Conservation (phyloP, 2,329 filamentous ascomycete genomes). For the Diaporthe helianthi region DNA sequence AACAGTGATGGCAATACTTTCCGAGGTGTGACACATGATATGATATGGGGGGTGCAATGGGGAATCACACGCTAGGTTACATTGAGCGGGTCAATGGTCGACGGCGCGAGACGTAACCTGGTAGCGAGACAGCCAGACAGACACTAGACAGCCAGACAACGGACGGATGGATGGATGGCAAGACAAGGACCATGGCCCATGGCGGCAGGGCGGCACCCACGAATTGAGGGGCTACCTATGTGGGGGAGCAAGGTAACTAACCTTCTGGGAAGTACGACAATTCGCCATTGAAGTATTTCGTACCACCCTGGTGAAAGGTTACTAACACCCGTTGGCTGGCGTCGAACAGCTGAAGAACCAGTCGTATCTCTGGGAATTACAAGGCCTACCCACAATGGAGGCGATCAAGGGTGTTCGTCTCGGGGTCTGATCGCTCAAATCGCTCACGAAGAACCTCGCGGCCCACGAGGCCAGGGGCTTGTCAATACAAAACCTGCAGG, state of each 20-base stretch:
- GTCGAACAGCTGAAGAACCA: conserved; percentile 15
- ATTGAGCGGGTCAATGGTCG: conserved; percentile 20
- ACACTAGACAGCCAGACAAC: conserved; percentile 15
- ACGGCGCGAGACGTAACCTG: conserved; percentile 9
- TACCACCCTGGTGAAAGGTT: neutral
- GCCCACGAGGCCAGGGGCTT: conserved; percentile 7
- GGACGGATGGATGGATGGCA: conserved; percentile 15
- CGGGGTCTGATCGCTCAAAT: conserved; percentile 16
- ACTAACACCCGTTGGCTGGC: conserved; percentile 1
- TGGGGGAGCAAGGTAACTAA: conserved; percentile 18
- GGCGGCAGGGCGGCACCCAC: neutral
- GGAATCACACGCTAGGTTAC: conserved; percentile 10
- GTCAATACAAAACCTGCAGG: conserved; percentile 26
- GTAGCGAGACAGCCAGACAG: conserved; percentile 12
- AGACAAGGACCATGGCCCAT: conserved; percentile 15
- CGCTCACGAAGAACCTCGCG: conserved; percentile 5
- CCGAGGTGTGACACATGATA: conserved; percentile 6
- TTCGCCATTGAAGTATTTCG: conserved; percentile 14
- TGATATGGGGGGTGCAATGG: conserved; percentile 1
- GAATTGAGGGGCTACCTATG: conserved; percentile 4
- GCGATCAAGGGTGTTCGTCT: conserved; percentile 21
- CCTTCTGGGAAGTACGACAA: neutral
- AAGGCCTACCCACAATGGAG: neutral
- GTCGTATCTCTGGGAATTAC: conserved; percentile 24
- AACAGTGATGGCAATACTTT: conserved; percentile 5